Percentiles rank a stretch among this genome's conserved stretches.
These are phyloP conservation scores for Curvularia sp. DNA, from an alignment of 2,329 filamentous ascomycete genomes.

Conservation along the genomic window DNA sequence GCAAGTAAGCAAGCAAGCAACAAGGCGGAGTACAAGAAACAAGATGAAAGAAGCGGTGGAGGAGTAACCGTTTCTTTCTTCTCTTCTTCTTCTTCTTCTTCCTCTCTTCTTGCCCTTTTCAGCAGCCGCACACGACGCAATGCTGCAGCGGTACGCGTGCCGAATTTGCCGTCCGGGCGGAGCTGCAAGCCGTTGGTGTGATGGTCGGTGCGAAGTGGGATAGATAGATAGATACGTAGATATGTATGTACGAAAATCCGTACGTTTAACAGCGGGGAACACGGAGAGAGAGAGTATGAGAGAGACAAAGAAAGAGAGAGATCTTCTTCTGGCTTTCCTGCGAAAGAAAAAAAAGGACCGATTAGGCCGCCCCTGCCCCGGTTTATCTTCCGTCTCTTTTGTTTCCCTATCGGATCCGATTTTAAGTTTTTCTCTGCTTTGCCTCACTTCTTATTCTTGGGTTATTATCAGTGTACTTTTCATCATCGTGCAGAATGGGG, in stretches of 20 bases:
- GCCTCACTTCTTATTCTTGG: background rate
- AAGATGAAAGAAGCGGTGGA: too few species aligned
- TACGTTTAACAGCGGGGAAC: too few species aligned
- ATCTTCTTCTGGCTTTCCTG: background rate
- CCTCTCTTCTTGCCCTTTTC: background rate
- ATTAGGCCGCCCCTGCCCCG: background rate
- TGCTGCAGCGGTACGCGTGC: background rate
- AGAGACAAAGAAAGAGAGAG: too few species aligned
- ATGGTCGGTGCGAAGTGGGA: too few species aligned
- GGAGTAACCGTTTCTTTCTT: too few species aligned
- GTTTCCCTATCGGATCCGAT: background rate
- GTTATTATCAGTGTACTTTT: background rate
- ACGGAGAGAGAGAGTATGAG: too few species aligned
- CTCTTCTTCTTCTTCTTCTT: too few species aligned
- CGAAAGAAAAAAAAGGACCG: background rate
- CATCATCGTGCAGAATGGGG: background rate
- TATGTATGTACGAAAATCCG: too few species aligned
- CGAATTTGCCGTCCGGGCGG: constrained; percentile 14
- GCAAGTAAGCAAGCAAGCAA: too few species aligned
- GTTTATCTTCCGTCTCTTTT: background rate
- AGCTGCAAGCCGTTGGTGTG: constrained; percentile 1
- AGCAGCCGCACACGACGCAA: background rate
- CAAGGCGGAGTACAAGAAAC: too few species aligned
- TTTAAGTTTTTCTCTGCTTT: background rate
- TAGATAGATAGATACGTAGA: too few species aligned